Percentiles rank a stretch among this genome's conserved stretches.
phyloP scores from a whole-genome alignment of 495 filamentous ascomycete genomes.

The Astrothelium subdiscretum region DNA sequence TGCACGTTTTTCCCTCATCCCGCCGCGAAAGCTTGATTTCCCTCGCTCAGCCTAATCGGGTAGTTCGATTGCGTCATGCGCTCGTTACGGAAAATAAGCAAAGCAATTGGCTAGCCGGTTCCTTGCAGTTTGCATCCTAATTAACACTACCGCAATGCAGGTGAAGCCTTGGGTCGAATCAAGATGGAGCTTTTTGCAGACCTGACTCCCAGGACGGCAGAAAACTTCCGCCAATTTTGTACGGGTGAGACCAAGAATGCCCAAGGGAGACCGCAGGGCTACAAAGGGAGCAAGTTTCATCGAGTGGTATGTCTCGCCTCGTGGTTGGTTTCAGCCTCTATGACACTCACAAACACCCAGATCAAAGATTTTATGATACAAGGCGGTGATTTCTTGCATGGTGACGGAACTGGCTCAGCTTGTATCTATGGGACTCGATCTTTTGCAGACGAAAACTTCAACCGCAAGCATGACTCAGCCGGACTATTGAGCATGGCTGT shows the following conservation, averaged over 20 bases:
- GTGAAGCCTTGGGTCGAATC: conserved; percentile 81
- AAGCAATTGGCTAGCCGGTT: not conserved
- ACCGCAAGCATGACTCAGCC: conserved; percentile 59
- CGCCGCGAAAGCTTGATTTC: not conserved
- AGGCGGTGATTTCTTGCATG: conserved; percentile 92
- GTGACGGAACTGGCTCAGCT: conserved; percentile 80
- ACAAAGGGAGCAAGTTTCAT: conserved; percentile 91
- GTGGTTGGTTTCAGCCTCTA: not conserved
- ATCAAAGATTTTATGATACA: conserved; percentile 97
- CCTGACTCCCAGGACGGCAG: conserved; percentile 68
- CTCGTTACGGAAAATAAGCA: not conserved
- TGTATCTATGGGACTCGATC: conserved; percentile 68
- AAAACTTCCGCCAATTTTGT: conserved; percentile 84
- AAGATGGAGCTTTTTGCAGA: conserved; percentile 89
- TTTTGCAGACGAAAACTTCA: conserved; percentile 91
- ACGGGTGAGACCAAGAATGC: conserved; percentile 82
- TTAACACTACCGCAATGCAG: conserved; percentile 31
- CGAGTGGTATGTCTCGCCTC: conserved; percentile 57
- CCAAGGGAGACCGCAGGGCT: conserved; percentile 75
- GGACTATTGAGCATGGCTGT: conserved; percentile 91
- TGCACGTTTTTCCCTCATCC: no score
- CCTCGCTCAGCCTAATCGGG: not conserved
- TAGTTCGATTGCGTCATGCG: not conserved
- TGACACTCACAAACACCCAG: conserved; percentile 30
- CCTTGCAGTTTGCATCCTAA: not conserved